Base-by-base conservation (phyloP, 345 rosid species). In the Odontarrhena argentea region DNA sequence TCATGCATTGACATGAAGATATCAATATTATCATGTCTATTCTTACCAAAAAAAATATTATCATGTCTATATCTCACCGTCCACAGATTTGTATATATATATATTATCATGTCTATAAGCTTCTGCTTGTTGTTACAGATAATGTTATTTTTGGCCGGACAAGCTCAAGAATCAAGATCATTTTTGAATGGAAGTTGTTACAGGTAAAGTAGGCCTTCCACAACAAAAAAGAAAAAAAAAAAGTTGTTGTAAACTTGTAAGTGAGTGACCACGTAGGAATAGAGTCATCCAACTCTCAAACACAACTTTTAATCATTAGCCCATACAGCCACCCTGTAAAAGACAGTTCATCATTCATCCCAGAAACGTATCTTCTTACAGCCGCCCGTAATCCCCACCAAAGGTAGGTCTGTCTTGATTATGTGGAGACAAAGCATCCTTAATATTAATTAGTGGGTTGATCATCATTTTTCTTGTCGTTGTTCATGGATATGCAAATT, bases 301-400 rank as follows among this genome's bases (percentile, higher is more conserved):
- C 67, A 60, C 9, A 30, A 51, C 53, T 51, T 40, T 60, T 69
- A 69, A 69, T 52, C 61, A 69, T 69, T 52, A 60, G 43, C 32
- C n/a, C 67, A 51, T 51, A 51, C 73, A 48, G 55, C 50, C 35
- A 28, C 32, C 43, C 26, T 40, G 65, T 18, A 38, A 52, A 46
- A 60, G 67, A 69, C 74, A 60, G 61, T 67, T 69, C 60, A 51
- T 69, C 12, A 52, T 69, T 12, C 67, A 60, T 60, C 54, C 43
- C 52, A 58, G 8, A 35, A 24, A 50, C 67, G 54, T 69, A 69
- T 69, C 61, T 7, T 60, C 44, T 10, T 24, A 43, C 45, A 40
- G 73, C 73, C 59, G 71, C 35, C 64, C 35, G 2, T 45, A 46
- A 37, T 67, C 40, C 30, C 38, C 38, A 26, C 56, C 72, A 18